These are phyloP conservation scores for Aspergillus alliaceus DNA, from an alignment of 2,329 filamentous ascomycete genomes.

Conservation along the genomic window DNA sequence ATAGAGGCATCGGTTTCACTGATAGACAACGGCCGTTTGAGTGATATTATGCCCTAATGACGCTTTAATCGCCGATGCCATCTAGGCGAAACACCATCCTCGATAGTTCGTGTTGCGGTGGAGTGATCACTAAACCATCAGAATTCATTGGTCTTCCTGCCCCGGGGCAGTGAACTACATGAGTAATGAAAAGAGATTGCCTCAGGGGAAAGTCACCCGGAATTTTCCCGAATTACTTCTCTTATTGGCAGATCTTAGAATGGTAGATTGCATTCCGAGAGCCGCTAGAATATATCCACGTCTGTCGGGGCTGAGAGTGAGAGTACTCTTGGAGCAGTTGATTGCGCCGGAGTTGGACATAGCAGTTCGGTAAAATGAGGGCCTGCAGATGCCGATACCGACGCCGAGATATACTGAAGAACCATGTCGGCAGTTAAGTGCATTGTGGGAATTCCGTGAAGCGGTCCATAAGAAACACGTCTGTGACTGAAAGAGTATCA, in stretches of 20 bases:
- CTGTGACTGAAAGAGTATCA: constrained; percentile 3
- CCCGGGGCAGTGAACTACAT: background rate
- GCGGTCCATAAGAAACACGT: no score
- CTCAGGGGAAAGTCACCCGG: background rate
- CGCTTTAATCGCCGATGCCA: constrained; percentile 4
- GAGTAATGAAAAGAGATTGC: background rate
- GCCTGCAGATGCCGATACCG: background rate
- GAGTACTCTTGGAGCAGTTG: background rate
- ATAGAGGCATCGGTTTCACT: constrained; percentile 11
- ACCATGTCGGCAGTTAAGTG: background rate
- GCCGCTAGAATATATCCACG: background rate
- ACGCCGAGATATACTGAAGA: background rate
- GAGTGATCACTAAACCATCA: constrained; percentile 14
- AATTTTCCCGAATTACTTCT: background rate
- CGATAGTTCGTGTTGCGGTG: constrained; percentile 7
- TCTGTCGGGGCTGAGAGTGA: background rate
- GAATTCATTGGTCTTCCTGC: constrained; percentile 6
- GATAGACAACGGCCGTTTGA: constrained; percentile 13
- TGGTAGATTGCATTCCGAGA: no score
- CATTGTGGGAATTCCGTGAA: background rate
- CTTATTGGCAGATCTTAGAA: background rate
- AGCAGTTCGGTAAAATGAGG: background rate
- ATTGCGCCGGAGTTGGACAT: background rate
- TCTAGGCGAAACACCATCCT: constrained; percentile 13
- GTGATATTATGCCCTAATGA: background rate